A percentile compares a stretch with the other conserved stretches of the same genome.
Conservation (phyloP, 1,284 basidiomycete genomes). For the Heterobasidion parviporum region DNA sequence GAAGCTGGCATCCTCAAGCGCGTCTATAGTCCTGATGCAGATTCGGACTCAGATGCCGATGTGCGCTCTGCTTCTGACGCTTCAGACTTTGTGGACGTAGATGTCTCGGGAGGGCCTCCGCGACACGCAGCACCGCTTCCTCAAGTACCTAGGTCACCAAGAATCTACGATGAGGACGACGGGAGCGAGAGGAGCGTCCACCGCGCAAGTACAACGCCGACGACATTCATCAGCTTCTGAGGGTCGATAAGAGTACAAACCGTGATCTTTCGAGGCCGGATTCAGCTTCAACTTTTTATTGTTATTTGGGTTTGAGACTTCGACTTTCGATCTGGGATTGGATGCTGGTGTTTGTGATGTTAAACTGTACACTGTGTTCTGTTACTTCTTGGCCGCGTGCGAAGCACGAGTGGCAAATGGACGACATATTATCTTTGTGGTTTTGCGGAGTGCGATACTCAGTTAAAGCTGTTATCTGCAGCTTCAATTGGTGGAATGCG, state of each 20-base stretch:
- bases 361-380: no score
- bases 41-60: background rate
- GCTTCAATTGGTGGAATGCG: no score
- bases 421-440: no score
- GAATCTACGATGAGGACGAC: background rate
- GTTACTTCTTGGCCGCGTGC: no score
- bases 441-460: no score
- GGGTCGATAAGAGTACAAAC: background rate
- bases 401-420: no score
- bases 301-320: no score
- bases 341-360: no score
- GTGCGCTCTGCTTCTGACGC: background rate
- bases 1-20: background rate
- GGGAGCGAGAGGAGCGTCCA: background rate
- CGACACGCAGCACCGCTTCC: background rate
- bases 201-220: background rate
- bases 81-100: background rate
- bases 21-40: background rate
- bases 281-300: no score
- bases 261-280: background rate
- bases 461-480: no score
- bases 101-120: background rate
- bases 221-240: background rate
- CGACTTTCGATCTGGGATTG: no score
- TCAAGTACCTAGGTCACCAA: background rate